Conservation (phyloP, 2,329 filamentous ascomycete genomes). For the Fusarium sp. region DNA sequence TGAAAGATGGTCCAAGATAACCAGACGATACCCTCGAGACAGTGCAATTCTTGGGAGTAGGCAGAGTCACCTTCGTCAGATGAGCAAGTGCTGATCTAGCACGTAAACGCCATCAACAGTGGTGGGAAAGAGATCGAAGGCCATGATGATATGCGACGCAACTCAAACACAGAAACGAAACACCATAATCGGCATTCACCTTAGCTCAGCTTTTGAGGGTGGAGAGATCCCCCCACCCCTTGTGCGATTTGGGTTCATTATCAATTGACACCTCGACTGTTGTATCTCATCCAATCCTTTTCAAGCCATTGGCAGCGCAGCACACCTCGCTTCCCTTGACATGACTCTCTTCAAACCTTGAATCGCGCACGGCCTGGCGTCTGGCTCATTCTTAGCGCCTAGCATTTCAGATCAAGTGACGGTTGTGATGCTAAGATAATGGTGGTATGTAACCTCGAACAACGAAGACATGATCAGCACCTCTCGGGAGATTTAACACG, state of each 20-base stretch:
- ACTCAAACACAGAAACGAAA: conserved; percentile 11
- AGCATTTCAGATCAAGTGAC: conserved; percentile 44
- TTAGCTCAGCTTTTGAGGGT: conserved; percentile 8
- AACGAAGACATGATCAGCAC: conserved; percentile 34
- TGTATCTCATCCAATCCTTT: conserved; percentile 10
- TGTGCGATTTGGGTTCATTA: conserved; percentile 5
- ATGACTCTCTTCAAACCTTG: conserved; percentile 38
- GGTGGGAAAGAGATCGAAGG: conserved; percentile 19
- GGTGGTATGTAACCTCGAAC: conserved; percentile 26
- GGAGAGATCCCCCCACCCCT: not conserved
- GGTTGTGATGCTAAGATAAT: conserved; percentile 17
- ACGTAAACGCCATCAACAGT: conserved; percentile 15
- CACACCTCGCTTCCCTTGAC: conserved; percentile 26
- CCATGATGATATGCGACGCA: conserved; percentile 31
- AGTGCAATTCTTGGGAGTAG: conserved; percentile 10
- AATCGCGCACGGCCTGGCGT: conserved; percentile 21
- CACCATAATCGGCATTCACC: conserved; percentile 2
- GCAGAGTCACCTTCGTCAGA: conserved; percentile 27
- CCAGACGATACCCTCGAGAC: not conserved
- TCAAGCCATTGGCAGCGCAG: conserved; percentile 13
- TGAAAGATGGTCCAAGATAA: not conserved
- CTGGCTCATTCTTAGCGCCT: conserved; percentile 34
- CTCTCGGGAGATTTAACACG: conserved; percentile 1
- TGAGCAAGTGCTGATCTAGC: conserved; percentile 27
- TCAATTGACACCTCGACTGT: conserved; percentile 6